Evolutionary conservation across 805 yeast genomes (phyloP).

Genomic region (Candida endomychidarum): DNA sequence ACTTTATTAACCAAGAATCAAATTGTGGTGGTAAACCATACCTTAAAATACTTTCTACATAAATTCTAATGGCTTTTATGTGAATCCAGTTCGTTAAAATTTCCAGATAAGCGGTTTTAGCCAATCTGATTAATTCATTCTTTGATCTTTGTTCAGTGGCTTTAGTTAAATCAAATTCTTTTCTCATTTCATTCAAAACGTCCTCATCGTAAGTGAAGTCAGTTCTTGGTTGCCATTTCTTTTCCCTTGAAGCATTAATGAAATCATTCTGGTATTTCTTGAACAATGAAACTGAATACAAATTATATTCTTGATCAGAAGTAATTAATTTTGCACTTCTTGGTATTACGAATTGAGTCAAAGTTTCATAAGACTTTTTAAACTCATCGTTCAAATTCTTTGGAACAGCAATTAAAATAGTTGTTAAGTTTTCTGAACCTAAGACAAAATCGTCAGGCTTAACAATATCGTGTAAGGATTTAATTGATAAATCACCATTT

Average conservation of each 20-base stretch:
- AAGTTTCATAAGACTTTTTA: slow-evolving; percentile 68
- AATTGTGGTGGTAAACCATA: slow-evolving; percentile 97
- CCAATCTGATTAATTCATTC: slow-evolving; percentile 77
- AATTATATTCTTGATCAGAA: slow-evolving; percentile 68
- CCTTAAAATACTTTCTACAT: slow-evolving; percentile 90
- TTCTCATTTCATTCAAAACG: slow-evolving; percentile 63
- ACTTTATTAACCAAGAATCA: slow-evolving; percentile 48
- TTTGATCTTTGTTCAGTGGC: slow-evolving; percentile 70
- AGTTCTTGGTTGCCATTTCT: slow-evolving; percentile 81
- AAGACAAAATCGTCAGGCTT: slow-evolving; percentile 79
- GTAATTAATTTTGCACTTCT: slow-evolving; percentile 74
- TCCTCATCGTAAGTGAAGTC: slow-evolving; percentile 88
- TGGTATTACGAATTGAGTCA: slow-evolving; percentile 84
- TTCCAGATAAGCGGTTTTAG: slow-evolving; percentile 88
- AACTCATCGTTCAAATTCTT: slow-evolving; percentile 60
- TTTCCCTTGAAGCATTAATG: slow-evolving; percentile 70
- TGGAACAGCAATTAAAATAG: slow-evolving; percentile 89
- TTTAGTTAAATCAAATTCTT: slow-evolving; percentile 75
- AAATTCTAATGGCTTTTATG: slow-evolving; percentile 79
- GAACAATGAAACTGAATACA: slow-evolving; percentile 82
- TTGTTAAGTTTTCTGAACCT: slow-evolving; percentile 81
- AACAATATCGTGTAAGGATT: slow-evolving; percentile 87
- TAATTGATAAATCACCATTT: slow-evolving; percentile 89
- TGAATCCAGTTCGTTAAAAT: slow-evolving; percentile 86
- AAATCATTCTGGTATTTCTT: slow-evolving; percentile 76